Evolutionary conservation across 2,329 filamentous ascomycete species (phyloP).

Genomic region (Trichoderma citrinoviride): DNA sequence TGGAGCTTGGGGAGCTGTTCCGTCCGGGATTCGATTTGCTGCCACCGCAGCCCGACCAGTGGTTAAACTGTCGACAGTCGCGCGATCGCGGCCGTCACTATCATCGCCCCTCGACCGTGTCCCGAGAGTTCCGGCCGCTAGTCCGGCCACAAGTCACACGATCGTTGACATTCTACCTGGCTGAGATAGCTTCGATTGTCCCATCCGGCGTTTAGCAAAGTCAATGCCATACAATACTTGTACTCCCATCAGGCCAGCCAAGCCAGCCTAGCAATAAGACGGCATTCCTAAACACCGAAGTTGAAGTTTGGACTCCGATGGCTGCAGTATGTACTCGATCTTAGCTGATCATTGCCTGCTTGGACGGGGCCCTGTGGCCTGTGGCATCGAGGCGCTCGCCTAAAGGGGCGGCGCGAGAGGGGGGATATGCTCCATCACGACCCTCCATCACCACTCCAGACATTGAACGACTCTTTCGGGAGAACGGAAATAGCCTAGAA

Average conservation of each 20-base stretch:
- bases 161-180: neutral
- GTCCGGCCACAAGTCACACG: constrained; percentile 1
- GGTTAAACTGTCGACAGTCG: neutral
- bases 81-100: constrained; percentile 13
- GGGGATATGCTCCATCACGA: neutral
- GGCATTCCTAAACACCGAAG: neutral
- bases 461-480: neutral
- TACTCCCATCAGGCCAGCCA: neutral
- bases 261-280: neutral
- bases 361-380: neutral
- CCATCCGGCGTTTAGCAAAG: constrained; percentile 4
- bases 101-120: constrained; percentile 20
- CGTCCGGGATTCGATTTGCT: neutral
- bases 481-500: constrained; percentile 16
- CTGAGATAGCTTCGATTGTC: neutral
- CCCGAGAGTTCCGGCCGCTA: constrained; percentile 20
- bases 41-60: neutral
- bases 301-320: constrained; percentile 4
- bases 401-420: neutral
- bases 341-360: neutral
- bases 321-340: neutral
- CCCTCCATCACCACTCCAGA: neutral
- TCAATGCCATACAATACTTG: neutral
- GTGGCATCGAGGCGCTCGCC: constrained; percentile 2
- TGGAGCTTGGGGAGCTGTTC: neutral